Evolutionary conservation across 2,329 filamentous ascomycete genomes (phyloP).

Genomic region (Lasiodiplodia hormozganensis): DNA sequence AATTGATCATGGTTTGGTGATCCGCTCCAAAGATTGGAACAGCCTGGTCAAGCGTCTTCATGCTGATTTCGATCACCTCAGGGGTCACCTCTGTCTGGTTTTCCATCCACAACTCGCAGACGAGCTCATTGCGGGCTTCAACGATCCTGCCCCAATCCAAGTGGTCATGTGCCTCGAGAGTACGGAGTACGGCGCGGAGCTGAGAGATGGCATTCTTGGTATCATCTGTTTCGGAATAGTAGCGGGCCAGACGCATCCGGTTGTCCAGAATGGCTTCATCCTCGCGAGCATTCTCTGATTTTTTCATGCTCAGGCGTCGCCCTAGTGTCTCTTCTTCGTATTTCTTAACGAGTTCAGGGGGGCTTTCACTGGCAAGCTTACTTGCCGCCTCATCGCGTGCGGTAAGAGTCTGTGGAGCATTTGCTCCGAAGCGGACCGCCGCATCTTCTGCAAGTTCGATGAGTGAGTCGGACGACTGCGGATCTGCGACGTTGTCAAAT

Average conservation of each 20-base stretch:
- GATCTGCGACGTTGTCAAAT: neutral
- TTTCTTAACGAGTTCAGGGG: neutral
- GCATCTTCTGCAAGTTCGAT: neutral
- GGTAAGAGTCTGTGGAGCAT: neutral
- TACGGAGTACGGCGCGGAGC: neutral
- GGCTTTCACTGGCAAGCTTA: neutral
- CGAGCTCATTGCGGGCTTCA: neutral
- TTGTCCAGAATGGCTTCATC: neutral
- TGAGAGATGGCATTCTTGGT: neutral
- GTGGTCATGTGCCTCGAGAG: neutral
- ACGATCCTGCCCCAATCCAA: neutral
- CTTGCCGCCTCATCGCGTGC: neutral
- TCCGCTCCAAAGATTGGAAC: neutral
- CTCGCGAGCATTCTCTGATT: neutral
- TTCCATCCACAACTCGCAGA: neutral
- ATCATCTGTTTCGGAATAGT: neutral
- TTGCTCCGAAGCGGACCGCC: neutral
- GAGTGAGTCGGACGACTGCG: neutral
- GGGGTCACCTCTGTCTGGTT: neutral
- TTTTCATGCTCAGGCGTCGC: neutral
- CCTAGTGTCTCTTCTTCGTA: neutral
- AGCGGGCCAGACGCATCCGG: neutral
- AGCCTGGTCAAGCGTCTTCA: neutral
- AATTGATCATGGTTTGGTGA: neutral
- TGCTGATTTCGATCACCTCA: neutral